Base-by-base conservation (phyloP, 1,284 basidiomycete genomes). In the Cryptococcus sp. region DNA sequence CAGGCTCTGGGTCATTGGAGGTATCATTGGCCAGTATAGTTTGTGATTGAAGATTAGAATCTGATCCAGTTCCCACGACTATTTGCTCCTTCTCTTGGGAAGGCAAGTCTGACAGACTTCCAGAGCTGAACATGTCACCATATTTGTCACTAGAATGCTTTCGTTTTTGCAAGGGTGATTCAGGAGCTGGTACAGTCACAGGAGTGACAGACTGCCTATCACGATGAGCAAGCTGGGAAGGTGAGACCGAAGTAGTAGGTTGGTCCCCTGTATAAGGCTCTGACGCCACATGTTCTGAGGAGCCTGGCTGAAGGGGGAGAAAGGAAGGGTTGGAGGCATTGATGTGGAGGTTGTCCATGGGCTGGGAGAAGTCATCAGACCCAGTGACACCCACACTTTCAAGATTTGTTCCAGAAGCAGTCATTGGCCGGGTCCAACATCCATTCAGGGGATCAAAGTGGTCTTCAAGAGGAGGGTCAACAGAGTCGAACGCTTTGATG, bases 341-440 rank as follows among this genome's bases (percentile, higher is more conserved):
- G 18, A 76, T 53, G 18, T 63, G 61, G n/a, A 76, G 51, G 18
- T 67, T 64, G 20, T 61, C 61, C 65, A 76, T 63, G 0, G 70
- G 70, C 53, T 73, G 73, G 1, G 68, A 71, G 46, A 72, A 74
- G 16, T 69, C 71, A 20, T 63, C 63, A 3, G 71, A 70, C 5
- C 56, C 51, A 9, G 38, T 37, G 40, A 53, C 52, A 13, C 57
- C 44, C 20, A 54, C 61, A 43, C 61, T 63, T 42, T 67, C 69
- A 42, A 69, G 55, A 48, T 72, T 74, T 16, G 72, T 76, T 11
- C 65, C 63, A 8, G 69, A 71, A 4, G 53, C 68, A 3, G 72
- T 71, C 50, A 60, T 60, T 1, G 70, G 71, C 24, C 71, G 59
- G 15, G 55, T 56, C 68, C 69, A 72, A 33, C 5, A 33, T 33